Conservation (phyloP, 2,329 filamentous ascomycete genomes). For the Fusarium floridanum region DNA sequence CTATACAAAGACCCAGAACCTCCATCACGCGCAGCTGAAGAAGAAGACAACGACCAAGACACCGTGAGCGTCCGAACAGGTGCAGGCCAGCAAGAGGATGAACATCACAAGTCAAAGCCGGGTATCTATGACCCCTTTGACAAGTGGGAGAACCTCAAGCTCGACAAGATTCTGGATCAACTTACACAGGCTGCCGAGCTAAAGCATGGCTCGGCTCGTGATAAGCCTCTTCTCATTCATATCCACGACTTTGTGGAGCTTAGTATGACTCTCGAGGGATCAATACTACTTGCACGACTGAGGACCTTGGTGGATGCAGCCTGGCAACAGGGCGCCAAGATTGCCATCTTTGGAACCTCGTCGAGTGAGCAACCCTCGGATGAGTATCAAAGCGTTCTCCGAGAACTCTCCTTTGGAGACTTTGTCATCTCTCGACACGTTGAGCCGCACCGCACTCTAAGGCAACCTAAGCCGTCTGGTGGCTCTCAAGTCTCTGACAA, state of each 20-base stretch:
- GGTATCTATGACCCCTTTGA: constrained; percentile 54
- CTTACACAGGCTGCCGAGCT: constrained; percentile 64
- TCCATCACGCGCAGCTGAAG: constrained; percentile 42
- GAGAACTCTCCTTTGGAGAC: constrained; percentile 56
- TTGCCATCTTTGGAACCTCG: constrained; percentile 86
- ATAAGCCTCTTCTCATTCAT: constrained; percentile 76
- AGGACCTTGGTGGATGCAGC: constrained; percentile 78
- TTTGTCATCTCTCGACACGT: constrained; percentile 56
- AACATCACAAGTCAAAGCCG: constrained; percentile 59
- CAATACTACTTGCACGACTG: constrained; percentile 76
- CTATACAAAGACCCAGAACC: constrained; percentile 61
- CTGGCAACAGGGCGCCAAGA: constrained; percentile 76
- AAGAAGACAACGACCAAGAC: constrained; percentile 54
- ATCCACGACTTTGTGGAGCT: constrained; percentile 87
- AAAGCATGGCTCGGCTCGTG: constrained; percentile 48
- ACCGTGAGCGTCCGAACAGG: constrained; percentile 47
- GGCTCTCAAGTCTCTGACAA: constrained; percentile 34
- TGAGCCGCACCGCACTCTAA: constrained; percentile 39
- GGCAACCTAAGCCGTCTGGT: constrained; percentile 47
- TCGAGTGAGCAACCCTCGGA: constrained; percentile 64
- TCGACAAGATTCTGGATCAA: constrained; percentile 68
- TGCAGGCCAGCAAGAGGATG: constrained; percentile 55
- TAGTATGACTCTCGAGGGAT: constrained; percentile 75
- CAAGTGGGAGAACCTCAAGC: constrained; percentile 73
- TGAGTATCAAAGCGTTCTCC: constrained; percentile 56